Conservation (phyloP, 306 rosid species). For the Carpinus viminea region DNA sequence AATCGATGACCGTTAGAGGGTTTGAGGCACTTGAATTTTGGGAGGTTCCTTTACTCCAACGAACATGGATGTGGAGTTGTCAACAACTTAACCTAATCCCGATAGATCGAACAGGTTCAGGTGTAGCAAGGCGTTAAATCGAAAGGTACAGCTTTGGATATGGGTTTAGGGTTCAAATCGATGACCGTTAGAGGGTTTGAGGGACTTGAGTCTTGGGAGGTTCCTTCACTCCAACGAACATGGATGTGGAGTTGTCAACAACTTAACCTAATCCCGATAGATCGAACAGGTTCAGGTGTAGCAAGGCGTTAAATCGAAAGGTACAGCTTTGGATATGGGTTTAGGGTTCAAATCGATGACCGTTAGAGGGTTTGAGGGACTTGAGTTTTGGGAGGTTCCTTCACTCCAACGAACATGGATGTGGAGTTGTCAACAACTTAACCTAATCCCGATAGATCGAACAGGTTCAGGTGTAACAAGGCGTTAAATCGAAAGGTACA, state of each 20-base stretch:
- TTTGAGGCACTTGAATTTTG: conserved; percentile 23
- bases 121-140: neutral
- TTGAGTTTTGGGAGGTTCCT: conserved; percentile 43
- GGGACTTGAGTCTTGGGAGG: no score
- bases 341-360: neutral
- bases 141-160: neutral
- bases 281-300: no score
- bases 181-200: no score
- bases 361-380: neutral
- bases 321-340: no score
- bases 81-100: conserved; percentile 23
- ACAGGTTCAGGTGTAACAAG: neutral
- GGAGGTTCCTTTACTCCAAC: conserved; percentile 54
- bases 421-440: conserved; percentile 42
- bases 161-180: no score
- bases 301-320: no score
- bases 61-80: conserved; percentile 45
- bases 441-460: neutral
- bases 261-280: no score
- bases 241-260: no score
- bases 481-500: neutral
- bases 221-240: no score
- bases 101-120: neutral
- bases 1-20: neutral
- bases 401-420: conserved; percentile 49